Evolutionary conservation across 2,329 filamentous ascomycete genomes (phyloP).

Genomic region (Exophiala lecanii-corni): DNA sequence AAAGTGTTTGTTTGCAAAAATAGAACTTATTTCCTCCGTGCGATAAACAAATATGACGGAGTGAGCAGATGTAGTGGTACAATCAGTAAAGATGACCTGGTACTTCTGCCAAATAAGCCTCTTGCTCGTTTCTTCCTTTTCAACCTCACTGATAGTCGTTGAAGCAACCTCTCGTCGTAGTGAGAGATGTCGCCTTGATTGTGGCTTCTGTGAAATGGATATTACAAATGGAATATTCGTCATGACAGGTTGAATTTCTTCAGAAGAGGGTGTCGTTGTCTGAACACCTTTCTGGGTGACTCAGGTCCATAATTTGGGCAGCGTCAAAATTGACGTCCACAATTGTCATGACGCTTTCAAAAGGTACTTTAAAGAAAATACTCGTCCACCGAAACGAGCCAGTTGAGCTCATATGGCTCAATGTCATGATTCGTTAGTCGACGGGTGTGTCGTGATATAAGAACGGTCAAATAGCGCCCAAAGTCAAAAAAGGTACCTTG

Average conservation of each 20-base stretch:
- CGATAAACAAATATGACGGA: conserved; percentile 30
- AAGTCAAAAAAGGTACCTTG: conserved; percentile 5
- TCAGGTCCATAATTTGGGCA: too few relatives aligned
- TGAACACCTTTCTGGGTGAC: too few relatives aligned
- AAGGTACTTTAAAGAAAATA: too few relatives aligned
- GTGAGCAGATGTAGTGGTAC: conserved; percentile 24
- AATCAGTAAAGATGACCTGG: conserved; percentile 28
- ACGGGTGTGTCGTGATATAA: conserved; percentile 20
- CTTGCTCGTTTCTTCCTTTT: conserved; percentile 4
- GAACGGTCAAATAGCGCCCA: conserved; percentile 16
- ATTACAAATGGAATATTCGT: conserved; percentile 20
- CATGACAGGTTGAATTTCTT: too few relatives aligned
- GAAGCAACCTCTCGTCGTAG: neutral
- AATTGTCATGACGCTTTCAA: too few relatives aligned
- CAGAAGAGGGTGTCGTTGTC: too few relatives aligned
- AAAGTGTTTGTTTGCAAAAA: conserved; percentile 4
- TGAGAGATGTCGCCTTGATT: conserved; percentile 3
- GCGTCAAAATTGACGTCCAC: too few relatives aligned
- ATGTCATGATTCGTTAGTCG: conserved; percentile 22
- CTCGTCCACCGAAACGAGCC: conserved; percentile 22
- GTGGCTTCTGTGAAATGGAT: too few relatives aligned
- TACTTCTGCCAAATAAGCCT: conserved; percentile 16
- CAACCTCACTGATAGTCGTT: conserved; percentile 1
- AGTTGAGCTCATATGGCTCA: conserved; percentile 20
- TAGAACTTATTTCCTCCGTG: conserved; percentile 22